Evolutionary conservation across 176 grass and related monocot species (phyloP).

Genomic region (Guadua angustifolia): DNA sequence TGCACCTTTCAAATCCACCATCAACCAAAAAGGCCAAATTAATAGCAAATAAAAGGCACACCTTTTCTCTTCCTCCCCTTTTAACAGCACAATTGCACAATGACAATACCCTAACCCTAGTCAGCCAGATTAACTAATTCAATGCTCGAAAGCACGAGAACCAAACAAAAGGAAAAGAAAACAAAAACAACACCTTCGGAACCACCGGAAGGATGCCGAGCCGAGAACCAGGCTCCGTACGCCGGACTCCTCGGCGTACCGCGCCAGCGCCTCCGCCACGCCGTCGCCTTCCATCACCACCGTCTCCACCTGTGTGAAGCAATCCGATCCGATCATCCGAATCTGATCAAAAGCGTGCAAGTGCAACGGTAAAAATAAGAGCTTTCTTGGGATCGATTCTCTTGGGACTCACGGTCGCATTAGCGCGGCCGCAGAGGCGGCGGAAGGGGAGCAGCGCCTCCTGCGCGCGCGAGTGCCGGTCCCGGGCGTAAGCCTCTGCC

Average conservation of each 20-base stretch:
- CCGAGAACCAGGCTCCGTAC: slow-evolving; percentile 79
- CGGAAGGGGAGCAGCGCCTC: slow-evolving; percentile 59
- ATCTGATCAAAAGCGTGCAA: not conserved
- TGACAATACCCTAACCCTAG: not conserved
- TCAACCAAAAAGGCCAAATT: slow-evolving; percentile 35
- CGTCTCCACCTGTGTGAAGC: slow-evolving; percentile 59
- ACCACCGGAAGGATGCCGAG: slow-evolving; percentile 51
- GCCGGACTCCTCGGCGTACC: slow-evolving; percentile 59
- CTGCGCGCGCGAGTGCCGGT: slow-evolving; percentile 54
- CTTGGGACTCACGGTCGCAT: slow-evolving; percentile 48
- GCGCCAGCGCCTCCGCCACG: slow-evolving; percentile 64
- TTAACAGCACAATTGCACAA: not conserved
- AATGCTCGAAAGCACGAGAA: slow-evolving; percentile 17
- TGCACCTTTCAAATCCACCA: slow-evolving; percentile 11
- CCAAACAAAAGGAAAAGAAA: not conserved
- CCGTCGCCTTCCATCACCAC: slow-evolving; percentile 71
- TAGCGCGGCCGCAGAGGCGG: slow-evolving; percentile 54
- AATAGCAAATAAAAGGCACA: slow-evolving; percentile 27
- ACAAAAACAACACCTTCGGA: slow-evolving; percentile 48
- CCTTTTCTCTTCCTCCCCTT: not conserved
- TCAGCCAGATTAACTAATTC: not conserved
- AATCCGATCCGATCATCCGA: not conserved
- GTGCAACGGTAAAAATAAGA: not conserved
- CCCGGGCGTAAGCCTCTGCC: slow-evolving; percentile 63
- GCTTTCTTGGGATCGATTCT: not conserved